Evolutionary conservation across 257 asterid genomes (phyloP).

Genomic region (Plantago ovata): DNA sequence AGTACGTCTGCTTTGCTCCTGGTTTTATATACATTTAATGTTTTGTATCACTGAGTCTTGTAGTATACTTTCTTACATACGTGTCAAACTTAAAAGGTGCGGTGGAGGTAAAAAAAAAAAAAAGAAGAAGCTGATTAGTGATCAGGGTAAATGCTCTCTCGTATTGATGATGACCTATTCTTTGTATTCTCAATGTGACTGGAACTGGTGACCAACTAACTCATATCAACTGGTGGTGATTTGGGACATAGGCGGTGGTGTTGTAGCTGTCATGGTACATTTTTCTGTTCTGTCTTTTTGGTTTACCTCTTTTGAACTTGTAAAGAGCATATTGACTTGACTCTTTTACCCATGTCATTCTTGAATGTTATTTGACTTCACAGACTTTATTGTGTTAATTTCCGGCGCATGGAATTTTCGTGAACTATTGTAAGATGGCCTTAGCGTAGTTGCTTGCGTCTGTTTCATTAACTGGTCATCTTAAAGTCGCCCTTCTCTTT

Average conservation of each 20-base stretch:
- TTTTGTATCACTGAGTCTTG: conserved; percentile 1
- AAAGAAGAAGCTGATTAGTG: not conserved
- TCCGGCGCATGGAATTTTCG: too few species aligned
- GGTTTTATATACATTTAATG: not conserved
- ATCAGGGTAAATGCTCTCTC: conserved; percentile 5
- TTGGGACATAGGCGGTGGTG: not conserved
- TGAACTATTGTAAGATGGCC: too few species aligned
- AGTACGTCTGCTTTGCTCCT: not conserved
- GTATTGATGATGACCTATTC: not conserved
- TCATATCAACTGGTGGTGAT: conserved; percentile 1
- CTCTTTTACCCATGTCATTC: not conserved
- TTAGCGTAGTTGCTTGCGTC: too few species aligned
- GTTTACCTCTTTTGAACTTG: not conserved
- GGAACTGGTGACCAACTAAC: not conserved
- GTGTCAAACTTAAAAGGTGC: not conserved
- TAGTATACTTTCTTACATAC: not conserved
- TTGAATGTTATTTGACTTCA: not conserved
- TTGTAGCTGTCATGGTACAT: not conserved
- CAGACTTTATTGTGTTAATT: too few species aligned
- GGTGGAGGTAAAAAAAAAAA: not conserved
- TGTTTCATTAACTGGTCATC: too few species aligned
- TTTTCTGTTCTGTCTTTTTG: not conserved
- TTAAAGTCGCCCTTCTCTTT: too few species aligned
- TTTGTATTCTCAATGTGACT: not conserved
- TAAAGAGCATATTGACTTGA: not conserved